Evolutionary conservation across 768 basidiomycete species (phyloP), one percentile per base, ranked within the genome.

Genomic region (Fibroporia radiculosa): DNA sequence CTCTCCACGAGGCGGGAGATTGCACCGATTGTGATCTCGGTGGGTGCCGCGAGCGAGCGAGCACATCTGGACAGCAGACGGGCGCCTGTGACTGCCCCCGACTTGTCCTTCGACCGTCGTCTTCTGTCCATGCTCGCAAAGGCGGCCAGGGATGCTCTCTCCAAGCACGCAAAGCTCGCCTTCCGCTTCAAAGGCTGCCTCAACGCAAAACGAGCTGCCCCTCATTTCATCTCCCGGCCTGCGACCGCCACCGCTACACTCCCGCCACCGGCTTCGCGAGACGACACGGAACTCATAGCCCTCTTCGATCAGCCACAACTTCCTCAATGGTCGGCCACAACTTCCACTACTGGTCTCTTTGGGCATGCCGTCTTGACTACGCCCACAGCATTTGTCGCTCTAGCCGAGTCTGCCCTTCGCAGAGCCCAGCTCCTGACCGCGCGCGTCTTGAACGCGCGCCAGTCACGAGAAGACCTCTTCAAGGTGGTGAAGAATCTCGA

Each of bases 401-500:
- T 98, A 19, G 82, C 92, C 20, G 72, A 84, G 42, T 78, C 86
- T 22, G 93, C 93, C 14, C 71, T 93, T 22, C 63, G 78, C 13
- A 84, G 90, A 34, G 93, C 91, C 5, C 77, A 81, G 50, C 65
- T 86, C 24, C 73, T 98, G 42, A 93, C 95, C 13, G 76, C 84
- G 45, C 81, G 96, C 33, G 89, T 98, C 20, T 64, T 86, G 40
- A 73, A 76, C 12, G 84, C 88, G 7, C 71, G 78, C 57, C 72
- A 84, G 56, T 84, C 85, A 3, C 73, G 78, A 28, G 65, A 71
- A 41, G 93, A 95, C 62, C 70, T 95, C 38, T 69, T 82, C 48
- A 77, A 82, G 64, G 91, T 91, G 8, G 89, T 97, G 48, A 97
- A 97, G 72, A 96, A 95, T 62, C 67, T 99, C 49, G 96, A 99